Conservation (phyloP, 2,329 filamentous ascomycete genomes). For the Fusarium bulbicola region DNA sequence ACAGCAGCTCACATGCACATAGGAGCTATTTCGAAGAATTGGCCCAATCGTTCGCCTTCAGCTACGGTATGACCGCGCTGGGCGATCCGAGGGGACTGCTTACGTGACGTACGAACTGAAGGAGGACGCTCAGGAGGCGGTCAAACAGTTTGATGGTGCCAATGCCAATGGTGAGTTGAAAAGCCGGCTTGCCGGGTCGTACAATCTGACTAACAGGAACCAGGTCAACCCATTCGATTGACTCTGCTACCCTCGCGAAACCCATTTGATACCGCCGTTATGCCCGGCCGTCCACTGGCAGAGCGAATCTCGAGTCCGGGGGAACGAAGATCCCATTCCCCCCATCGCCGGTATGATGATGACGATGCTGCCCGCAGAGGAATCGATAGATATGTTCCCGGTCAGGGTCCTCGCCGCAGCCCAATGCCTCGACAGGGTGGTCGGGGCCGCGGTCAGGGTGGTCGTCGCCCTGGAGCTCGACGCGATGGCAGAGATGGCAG, state of each 20-base stretch:
- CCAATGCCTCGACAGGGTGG: constrained; percentile 63
- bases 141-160: constrained; percentile 85
- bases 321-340: constrained; percentile 69
- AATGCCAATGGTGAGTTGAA: constrained; percentile 77
- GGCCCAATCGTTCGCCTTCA: constrained; percentile 75
- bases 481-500: constrained; percentile 50
- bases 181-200: not conserved
- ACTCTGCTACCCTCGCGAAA: constrained; percentile 70
- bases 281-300: constrained; percentile 65
- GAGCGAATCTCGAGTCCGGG: constrained; percentile 67
- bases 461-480: constrained; percentile 61
- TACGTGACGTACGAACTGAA: constrained; percentile 81
- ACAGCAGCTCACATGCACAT: constrained; percentile 39
- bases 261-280: constrained; percentile 64
- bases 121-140: constrained; percentile 77
- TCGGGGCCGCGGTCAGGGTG: constrained; percentile 48
- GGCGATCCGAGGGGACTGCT: constrained; percentile 85
- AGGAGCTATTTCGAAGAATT: constrained; percentile 85
- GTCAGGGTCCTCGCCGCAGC: constrained; percentile 62
- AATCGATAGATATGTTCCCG: constrained; percentile 83
- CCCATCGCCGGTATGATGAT: constrained; percentile 56
- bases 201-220: constrained; percentile 3
- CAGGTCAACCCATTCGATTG: constrained; percentile 82
- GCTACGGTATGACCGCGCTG: constrained; percentile 85
- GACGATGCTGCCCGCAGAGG: constrained; percentile 71